A percentile compares a stretch with the other conserved stretches of the same genome.
Conservation (phyloP, 179 eudicot genomes). For the Silene noctiflora region DNA sequence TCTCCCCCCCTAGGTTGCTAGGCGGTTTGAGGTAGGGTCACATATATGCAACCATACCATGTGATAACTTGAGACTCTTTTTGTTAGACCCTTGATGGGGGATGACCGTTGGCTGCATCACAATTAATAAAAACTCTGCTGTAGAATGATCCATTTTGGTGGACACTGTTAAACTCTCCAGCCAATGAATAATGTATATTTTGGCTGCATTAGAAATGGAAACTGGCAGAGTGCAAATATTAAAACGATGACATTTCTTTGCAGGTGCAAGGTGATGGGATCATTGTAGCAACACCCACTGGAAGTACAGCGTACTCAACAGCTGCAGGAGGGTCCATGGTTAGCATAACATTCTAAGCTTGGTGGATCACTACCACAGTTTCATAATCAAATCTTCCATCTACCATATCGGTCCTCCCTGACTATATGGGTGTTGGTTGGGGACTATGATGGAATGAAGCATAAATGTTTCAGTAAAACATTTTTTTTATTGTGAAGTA, state of each 20-base stretch:
- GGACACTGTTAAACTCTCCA: neutral
- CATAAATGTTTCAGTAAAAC: neutral
- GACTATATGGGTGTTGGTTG: neutral
- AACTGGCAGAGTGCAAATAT: neutral
- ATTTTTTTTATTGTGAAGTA: too few species aligned
- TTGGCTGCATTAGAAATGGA: neutral
- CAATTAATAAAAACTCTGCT: neutral
- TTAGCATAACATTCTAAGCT: slow-evolving; percentile 30
- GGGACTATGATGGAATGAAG: neutral
- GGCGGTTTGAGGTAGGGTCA: neutral
- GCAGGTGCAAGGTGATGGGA: slow-evolving; percentile 99
- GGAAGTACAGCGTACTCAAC: slow-evolving; percentile 99
- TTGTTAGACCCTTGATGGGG: slow-evolving; percentile 2
- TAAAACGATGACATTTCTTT: neutral
- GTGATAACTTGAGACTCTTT: neutral
- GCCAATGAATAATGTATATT: neutral
- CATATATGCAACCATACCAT: neutral
- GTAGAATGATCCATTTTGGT: neutral
- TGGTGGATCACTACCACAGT: neutral
- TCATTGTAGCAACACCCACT: slow-evolving; percentile 95
- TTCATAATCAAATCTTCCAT: neutral
- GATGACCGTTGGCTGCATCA: neutral
- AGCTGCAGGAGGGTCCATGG: slow-evolving; percentile 99
- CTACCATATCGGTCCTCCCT: slow-evolving; percentile 6
- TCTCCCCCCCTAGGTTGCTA: neutral